phyloP scores from a whole-genome alignment of 306 rosid genomes.

The Lagenaria siceraria region DNA sequence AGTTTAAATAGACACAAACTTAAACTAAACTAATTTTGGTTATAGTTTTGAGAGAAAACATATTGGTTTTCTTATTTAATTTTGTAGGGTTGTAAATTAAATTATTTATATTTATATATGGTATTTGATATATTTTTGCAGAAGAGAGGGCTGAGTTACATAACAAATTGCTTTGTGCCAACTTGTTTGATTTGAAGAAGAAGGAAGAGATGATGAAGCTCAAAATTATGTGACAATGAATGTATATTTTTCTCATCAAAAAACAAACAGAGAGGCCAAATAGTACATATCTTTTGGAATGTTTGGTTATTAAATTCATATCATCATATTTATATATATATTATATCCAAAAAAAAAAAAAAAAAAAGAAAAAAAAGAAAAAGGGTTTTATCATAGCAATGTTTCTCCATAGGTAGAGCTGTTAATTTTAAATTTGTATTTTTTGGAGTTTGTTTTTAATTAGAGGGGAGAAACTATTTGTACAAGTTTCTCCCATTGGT shows the following conservation, averaged over 20 bases:
- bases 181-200: conserved; percentile 39
- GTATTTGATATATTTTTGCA: conserved; percentile 19
- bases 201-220: neutral
- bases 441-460: neutral
- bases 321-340: neutral
- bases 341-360: neutral
- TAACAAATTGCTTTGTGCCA: conserved; percentile 74
- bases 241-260: neutral
- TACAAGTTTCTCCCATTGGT: neutral
- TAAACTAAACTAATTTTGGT: too few relatives aligned
- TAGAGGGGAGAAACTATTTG: neutral
- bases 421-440: neutral
- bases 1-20: too few relatives aligned
- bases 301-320: neutral
- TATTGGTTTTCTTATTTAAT: too few relatives aligned
- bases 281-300: neutral
- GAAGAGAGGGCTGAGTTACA: conserved; percentile 70
- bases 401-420: neutral
- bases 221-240: neutral
- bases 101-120: too few relatives aligned
- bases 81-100: too few relatives aligned
- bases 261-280: neutral
- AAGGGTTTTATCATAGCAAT: neutral
- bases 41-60: too few relatives aligned
- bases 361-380: too few relatives aligned